Base-by-base conservation (phyloP, 257 asterid species). In the Salvia rosmarinus region DNA sequence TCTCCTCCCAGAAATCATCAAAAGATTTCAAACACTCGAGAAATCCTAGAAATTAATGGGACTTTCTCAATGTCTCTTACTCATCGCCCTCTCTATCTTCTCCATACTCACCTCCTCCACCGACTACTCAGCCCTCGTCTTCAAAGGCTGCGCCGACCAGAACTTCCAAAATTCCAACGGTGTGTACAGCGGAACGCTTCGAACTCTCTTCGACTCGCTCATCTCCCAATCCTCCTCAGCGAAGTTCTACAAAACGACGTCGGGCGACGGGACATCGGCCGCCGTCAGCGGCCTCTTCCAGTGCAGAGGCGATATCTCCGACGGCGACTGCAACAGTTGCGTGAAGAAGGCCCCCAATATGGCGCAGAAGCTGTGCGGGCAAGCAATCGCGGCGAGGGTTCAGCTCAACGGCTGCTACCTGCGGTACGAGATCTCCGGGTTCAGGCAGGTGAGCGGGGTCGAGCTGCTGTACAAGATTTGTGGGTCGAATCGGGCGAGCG, bases 81-180 rank as follows among this genome's bases (percentile, higher is more conserved):
- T 72, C 14, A 65, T 80, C 58, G 42, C 47, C 42, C 52, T 62
- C 5, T 1, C 64, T 61, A 67, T 77, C 37, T 51, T 65, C 14
- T 0, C 80, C 54, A 54, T 50, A 4, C 42, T 34, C 58, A 73
- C 25, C 40, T 60, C 80, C 61, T 34, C 92, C 70, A 63, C 88
- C 62, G 88, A 82, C 73, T 43, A 78, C 87, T 79, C 89, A 14
- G 66, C 63, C 67, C 71, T 90, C 55, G 87, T 89, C 1, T 93
- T 81, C 87, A 90, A 86, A 85, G 98, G 98, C 80, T 93, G 98
- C 82, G 96, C 97, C 37, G 85, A 87, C 78, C 91, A 89, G 39
- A 84, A 84, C 62, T 85, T 77, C 61, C 85, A 64, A 17, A 65
- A 72, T 9, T 71, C 39, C 54, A 51, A 81, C 66, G 86, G 82